These are phyloP conservation scores for Rhynchospora breviuscula DNA, from an alignment of 176 grass and related monocot species.

Conservation along the genomic window DNA sequence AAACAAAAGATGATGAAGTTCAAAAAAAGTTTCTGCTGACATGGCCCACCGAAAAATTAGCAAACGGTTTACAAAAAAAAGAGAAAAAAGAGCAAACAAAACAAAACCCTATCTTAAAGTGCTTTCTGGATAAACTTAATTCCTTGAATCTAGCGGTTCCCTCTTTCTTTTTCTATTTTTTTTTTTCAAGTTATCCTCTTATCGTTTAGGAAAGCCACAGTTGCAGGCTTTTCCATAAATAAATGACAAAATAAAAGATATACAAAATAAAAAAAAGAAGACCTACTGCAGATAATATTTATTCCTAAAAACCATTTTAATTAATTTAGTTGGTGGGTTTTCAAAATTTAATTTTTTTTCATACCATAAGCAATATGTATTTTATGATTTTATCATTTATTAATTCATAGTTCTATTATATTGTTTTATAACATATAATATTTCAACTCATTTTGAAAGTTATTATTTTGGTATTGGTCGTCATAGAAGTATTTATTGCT, in stretches of 20 bases:
- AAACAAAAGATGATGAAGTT: too few relatives aligned
- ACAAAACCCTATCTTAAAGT: background rate
- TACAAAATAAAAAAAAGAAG: background rate
- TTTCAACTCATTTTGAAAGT: background rate
- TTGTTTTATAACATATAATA: background rate
- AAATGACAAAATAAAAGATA: background rate
- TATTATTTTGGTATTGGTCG: background rate
- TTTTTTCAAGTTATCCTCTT: background rate
- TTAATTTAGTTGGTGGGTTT: background rate
- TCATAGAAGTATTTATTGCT: background rate
- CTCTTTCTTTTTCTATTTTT: background rate
- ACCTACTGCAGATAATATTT: background rate
- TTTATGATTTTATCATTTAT: background rate
- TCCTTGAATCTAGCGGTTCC: background rate
- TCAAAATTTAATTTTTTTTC: background rate
- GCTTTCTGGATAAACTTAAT: background rate
- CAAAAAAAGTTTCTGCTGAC: background rate
- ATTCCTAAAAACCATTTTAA: background rate
- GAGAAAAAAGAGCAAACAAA: background rate
- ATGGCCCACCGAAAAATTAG: background rate
- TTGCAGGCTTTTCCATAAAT: background rate
- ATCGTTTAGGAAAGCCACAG: background rate
- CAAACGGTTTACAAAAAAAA: too few relatives aligned
- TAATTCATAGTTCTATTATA: background rate
- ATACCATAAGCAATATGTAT: background rate